phyloP scores from a whole-genome alignment of 2,329 filamentous ascomycete genomes.

The Calonectria hawksworthii region DNA sequence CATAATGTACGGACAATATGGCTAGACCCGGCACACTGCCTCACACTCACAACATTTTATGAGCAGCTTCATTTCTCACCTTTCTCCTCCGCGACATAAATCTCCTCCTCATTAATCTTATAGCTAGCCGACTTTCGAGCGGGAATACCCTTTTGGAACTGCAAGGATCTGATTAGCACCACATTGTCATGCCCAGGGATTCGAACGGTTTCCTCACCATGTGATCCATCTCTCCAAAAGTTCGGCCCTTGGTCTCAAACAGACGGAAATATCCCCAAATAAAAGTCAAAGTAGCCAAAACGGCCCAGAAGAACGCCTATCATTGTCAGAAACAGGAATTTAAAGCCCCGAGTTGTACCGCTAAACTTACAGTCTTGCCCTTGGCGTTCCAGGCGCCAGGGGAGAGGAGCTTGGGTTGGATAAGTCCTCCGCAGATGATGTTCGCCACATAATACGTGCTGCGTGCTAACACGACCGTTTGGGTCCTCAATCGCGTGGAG shows the following conservation, averaged over 20 bases:
- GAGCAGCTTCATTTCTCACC: constrained; percentile 32
- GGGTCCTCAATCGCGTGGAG: constrained; percentile 57
- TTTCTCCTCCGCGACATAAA: constrained; percentile 42
- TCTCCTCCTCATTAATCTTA: constrained; percentile 52
- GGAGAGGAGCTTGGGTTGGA: constrained; percentile 55
- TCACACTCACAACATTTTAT: not conserved
- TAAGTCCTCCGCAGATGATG: constrained; percentile 55
- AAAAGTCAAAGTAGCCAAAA: constrained; percentile 52
- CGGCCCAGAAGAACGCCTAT: constrained; percentile 60
- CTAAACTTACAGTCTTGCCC: constrained; percentile 53
- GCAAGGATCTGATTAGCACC: constrained; percentile 29
- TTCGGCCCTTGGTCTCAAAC: constrained; percentile 61
- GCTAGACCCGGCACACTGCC: not conserved
- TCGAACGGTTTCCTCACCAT: constrained; percentile 47
- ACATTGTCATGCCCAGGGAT: not conserved
- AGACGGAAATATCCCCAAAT: constrained; percentile 60
- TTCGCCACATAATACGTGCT: constrained; percentile 57
- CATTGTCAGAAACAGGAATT: constrained; percentile 19
- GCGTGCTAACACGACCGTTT: constrained; percentile 59
- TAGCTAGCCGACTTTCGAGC: constrained; percentile 56
- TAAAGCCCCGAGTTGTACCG: not conserved
- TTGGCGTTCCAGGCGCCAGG: constrained; percentile 57
- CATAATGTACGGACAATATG: not conserved
- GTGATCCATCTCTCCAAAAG: constrained; percentile 61
- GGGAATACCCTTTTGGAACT: constrained; percentile 53